These are phyloP conservation scores for Aspergillus baeticus DNA, from an alignment of 495 filamentous ascomycete species.

Conservation along the genomic window DNA sequence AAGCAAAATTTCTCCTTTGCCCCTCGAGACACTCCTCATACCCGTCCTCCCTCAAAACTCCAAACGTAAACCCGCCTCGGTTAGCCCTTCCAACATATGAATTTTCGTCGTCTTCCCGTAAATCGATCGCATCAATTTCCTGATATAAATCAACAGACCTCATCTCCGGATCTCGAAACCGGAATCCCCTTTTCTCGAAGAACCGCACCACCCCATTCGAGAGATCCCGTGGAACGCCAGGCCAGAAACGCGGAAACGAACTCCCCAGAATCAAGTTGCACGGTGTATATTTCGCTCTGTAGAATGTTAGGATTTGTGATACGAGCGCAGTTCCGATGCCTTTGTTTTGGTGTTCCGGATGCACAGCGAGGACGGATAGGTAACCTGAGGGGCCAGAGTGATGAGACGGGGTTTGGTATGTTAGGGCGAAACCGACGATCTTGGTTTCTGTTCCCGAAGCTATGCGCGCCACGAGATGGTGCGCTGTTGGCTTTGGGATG, in stretches of 20 bases:
- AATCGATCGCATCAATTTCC: slow-evolving; percentile 36
- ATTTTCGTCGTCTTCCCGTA: slow-evolving; percentile 22
- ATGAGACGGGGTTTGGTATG: slow-evolving; percentile 29
- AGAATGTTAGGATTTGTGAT: slow-evolving; percentile 28
- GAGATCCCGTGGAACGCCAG: slow-evolving; percentile 43
- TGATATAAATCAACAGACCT: slow-evolving; percentile 44
- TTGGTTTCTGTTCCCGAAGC: slow-evolving; percentile 5
- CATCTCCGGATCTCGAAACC: slow-evolving; percentile 24
- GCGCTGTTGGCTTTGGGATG: slow-evolving; percentile 23
- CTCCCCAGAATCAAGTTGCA: slow-evolving; percentile 39
- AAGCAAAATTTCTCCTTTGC: slow-evolving; percentile 43
- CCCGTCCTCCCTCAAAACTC: slow-evolving; percentile 34
- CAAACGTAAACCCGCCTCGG: slow-evolving; percentile 38
- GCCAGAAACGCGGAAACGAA: slow-evolving; percentile 49
- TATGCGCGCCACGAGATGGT: slow-evolving; percentile 38
- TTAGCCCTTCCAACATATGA: slow-evolving; percentile 32
- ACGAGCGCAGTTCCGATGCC: slow-evolving; percentile 47
- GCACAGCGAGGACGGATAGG: slow-evolving; percentile 43
- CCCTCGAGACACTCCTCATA: slow-evolving; percentile 45
- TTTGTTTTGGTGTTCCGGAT: slow-evolving; percentile 33
- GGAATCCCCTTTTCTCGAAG: slow-evolving; percentile 47
- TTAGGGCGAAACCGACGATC: slow-evolving; percentile 45
- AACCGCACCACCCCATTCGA: slow-evolving; percentile 35
- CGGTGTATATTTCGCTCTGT: slow-evolving; percentile 24
- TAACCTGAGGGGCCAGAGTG: slow-evolving; percentile 26